Base-by-base conservation (phyloP, 2,329 filamentous ascomycete species). In the Phaeosphaeriaceae sp. region DNA sequence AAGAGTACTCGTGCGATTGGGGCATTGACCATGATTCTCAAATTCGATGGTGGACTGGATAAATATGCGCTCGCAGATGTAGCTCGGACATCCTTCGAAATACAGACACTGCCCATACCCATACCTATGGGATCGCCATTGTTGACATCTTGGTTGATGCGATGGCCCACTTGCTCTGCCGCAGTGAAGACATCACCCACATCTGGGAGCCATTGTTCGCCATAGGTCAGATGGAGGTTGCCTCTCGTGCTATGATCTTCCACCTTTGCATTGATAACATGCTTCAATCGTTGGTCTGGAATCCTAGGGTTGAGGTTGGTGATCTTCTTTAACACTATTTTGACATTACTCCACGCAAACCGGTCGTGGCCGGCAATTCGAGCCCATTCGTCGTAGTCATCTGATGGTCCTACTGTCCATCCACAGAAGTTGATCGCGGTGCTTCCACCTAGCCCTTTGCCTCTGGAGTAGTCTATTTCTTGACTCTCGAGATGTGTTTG, bases 371-470 rank as follows among this genome's bases (percentile, higher is more conserved):
- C 84, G 0, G 84, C 81, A 2, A 82, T 61, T 0, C 76, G 71
- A 2, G 86, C 85, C 85, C 86, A 88, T 56, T 84, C 80, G 24
- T 89, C 81, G 58, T 85, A 88, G 62, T 89, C 87, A 52, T 85
- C 85, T 3, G 78, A 76, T 1, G 85, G 79, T 3, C 87, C 86
- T 15, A 84, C 63, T 2, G 80, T 83, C 69, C 80, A 88, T 15
- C 83, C 81, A 17, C 70, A 72, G 27, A 80, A 78, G 57, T 83
- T 82, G 41, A 83, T 72, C 0, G 76, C 74, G 1, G 74, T 80
- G 10, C 78, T 80, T 15, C 82, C 82, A 3, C 82, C 82, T 1
- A 84, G 70, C 0, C 81, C 78, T 52, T 79, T 80, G 27, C 81
- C 82, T 17, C 81, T 78, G 27, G 80, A 78, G 49, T 81, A 79